Evolutionary conservation across 805 yeast genomes (phyloP).

Genomic region (Tetrapisispora pingtungensis): DNA sequence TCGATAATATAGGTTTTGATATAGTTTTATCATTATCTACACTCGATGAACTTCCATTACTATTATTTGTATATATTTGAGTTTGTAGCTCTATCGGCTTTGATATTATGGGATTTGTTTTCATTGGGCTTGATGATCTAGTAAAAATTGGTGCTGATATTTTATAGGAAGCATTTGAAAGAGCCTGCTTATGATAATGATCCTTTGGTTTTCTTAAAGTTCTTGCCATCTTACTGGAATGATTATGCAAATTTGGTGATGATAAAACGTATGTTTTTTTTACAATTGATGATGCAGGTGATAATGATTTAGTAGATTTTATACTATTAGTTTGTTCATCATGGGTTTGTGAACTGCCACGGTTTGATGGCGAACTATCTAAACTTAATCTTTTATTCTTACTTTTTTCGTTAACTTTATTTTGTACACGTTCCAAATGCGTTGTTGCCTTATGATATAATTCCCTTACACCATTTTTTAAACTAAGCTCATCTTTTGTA

Average conservation of each 20-base stretch:
- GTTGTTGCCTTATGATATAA: constrained; percentile 29
- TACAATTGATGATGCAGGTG: constrained; percentile 16
- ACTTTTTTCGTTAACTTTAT: constrained; percentile 10
- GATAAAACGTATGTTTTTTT: constrained; percentile 4
- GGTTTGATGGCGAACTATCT: constrained; percentile 1
- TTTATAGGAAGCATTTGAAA: neutral
- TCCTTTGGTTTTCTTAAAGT: constrained; percentile 24
- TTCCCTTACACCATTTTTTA: constrained; percentile 34
- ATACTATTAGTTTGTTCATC: constrained; percentile 2
- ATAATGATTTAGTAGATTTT: neutral
- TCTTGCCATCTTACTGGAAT: constrained; percentile 22
- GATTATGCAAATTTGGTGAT: constrained; percentile 1
- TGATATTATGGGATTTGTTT: constrained; percentile 20
- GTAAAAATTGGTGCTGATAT: neutral
- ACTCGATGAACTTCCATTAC: constrained; percentile 2
- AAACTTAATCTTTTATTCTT: neutral
- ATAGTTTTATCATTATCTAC: neutral
- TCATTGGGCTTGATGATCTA: neutral
- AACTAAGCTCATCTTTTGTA: constrained; percentile 37
- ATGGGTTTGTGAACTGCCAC: constrained; percentile 18
- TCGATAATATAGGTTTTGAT: neutral
- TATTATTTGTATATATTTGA: neutral
- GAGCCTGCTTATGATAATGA: neutral
- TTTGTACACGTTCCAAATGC: constrained; percentile 32
- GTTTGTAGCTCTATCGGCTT: constrained; percentile 15